Conservation (phyloP, 2,329 filamentous ascomycete species). For the Paraphaeosphaeria minitans region DNA sequence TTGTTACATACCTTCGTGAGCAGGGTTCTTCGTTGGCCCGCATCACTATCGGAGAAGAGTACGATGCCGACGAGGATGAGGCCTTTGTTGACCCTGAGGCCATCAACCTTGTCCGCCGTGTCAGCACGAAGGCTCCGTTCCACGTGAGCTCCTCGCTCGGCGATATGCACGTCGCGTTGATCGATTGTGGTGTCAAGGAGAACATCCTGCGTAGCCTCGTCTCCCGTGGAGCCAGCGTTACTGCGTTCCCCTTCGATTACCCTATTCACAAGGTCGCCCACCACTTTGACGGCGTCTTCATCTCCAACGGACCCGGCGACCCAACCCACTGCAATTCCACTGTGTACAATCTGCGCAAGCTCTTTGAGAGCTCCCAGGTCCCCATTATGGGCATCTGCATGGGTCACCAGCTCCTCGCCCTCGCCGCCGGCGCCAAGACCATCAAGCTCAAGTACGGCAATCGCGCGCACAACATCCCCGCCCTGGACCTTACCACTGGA, state of each 20-base stretch:
- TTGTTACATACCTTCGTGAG: constrained; percentile 94
- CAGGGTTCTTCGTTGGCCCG: constrained; percentile 93
- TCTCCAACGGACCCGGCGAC: constrained; percentile 97
- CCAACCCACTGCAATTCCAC: constrained; percentile 96
- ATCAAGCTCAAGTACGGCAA: constrained; percentile 99
- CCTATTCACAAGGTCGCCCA: constrained; percentile 97
- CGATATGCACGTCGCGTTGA: constrained; percentile 86
- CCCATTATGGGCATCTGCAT: constrained; percentile 98
- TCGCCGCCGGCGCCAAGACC: constrained; percentile 85
- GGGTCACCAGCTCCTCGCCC: constrained; percentile 92
- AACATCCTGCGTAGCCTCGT: constrained; percentile 97
- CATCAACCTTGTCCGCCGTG: constrained; percentile 94
- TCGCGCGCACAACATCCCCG: constrained; percentile 97
- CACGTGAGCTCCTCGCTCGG: constrained; percentile 85
- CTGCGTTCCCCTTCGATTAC: constrained; percentile 95
- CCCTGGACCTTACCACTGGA: constrained; percentile 89
- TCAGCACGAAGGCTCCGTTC: constrained; percentile 98
- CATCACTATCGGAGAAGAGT: constrained; percentile 95
- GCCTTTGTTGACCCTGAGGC: constrained; percentile 92
- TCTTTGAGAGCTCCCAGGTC: constrained; percentile 89
- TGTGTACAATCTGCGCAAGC: constrained; percentile 85
- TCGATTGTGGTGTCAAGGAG: constrained; percentile 99
- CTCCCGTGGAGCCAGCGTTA: constrained; percentile 87
- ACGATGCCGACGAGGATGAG: constrained; percentile 97
- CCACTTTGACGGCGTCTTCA: constrained; percentile 98